Evolutionary conservation across 2,329 filamentous ascomycete genomes (phyloP), one percentile per base, ranked within the genome.

Genomic region (Cordyceps farinosa): DNA sequence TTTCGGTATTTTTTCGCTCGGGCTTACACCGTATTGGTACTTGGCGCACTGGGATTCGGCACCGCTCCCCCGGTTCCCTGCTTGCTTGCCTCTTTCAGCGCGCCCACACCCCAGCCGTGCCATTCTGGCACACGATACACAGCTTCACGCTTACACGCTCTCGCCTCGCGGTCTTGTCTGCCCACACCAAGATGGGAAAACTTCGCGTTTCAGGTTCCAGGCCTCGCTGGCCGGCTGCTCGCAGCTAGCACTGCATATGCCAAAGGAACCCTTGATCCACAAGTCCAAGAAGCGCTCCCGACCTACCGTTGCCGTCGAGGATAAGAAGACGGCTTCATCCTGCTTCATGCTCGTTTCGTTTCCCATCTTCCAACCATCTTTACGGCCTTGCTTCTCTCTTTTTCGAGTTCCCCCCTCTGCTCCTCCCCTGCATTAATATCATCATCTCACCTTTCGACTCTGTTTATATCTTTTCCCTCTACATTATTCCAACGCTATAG

Each of bases 271-370:
- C 45, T 44, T 56, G 60, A 62, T 62, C 60, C 60, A 62, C 61
- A 44, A 17, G n/a, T 17, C 48, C 52, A 32, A 48, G n/a, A n/a
- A 58, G 48, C 57, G 36, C 32, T 61, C 51, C 45, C 45, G 53
- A 55, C 59, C 58, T 52, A 54, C 63, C 56, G 40, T 27, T 55
- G 50, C 29, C 40, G n/a, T 50, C 63, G 65, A 70, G 66, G 52
- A 73, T 71, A 73, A 73, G 71, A 71, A 73, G 67, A 67, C 59
- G 65, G 47, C 57, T 52, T 71, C 66, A 69, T 69, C 71, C 68
- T 42, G 47, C 57, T 52, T 71, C 66, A 69, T 69, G 71, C 68
- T 42, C 27, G 42, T 55, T 61, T 67, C 68, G 66, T 65, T 64
- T 66, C 66, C 51, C 66, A 66, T 65, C 68, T 67, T 69, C 68